Evolutionary conservation across 441 rosid species (phyloP).

Genomic region (Erodium trifolium): DNA sequence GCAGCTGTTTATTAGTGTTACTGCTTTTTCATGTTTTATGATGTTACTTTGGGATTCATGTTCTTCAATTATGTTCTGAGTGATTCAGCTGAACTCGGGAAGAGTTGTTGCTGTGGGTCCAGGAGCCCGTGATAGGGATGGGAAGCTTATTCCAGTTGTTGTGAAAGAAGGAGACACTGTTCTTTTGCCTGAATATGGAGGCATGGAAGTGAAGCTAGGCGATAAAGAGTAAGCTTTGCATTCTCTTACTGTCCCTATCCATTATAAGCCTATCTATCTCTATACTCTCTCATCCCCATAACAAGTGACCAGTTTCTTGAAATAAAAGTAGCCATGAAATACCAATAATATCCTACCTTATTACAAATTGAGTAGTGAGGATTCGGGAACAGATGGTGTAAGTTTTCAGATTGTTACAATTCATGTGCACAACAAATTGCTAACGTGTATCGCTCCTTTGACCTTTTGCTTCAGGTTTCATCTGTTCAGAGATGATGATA

Average conservation of each 20-base stretch:
- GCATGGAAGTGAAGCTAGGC: slow-evolving; percentile 58
- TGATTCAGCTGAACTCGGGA: slow-evolving; percentile 47
- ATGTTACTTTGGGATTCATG: background rate
- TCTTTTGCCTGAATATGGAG: slow-evolving; percentile 56
- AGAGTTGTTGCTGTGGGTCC: slow-evolving; percentile 63
- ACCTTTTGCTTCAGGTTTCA: background rate
- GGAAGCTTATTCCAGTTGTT: slow-evolving; percentile 42
- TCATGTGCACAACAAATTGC: background rate
- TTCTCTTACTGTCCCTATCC: background rate
- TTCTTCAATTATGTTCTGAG: background rate
- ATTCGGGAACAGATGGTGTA: background rate
- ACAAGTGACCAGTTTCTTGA: background rate
- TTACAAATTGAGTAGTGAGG: background rate
- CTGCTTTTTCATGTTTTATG: background rate
- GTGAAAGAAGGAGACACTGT: slow-evolving; percentile 68
- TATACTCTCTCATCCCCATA: background rate
- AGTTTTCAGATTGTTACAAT: background rate
- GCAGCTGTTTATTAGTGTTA: background rate
- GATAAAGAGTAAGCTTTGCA: slow-evolving; percentile 36
- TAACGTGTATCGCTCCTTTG: background rate
- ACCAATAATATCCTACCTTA: background rate
- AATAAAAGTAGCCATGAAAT: background rate
- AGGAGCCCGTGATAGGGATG: slow-evolving; percentile 47
- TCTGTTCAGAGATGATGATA: background rate
- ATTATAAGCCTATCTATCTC: background rate